Conservation (phyloP, 2,329 filamentous ascomycete genomes). For the Pseudocercospora crystallina region DNA sequence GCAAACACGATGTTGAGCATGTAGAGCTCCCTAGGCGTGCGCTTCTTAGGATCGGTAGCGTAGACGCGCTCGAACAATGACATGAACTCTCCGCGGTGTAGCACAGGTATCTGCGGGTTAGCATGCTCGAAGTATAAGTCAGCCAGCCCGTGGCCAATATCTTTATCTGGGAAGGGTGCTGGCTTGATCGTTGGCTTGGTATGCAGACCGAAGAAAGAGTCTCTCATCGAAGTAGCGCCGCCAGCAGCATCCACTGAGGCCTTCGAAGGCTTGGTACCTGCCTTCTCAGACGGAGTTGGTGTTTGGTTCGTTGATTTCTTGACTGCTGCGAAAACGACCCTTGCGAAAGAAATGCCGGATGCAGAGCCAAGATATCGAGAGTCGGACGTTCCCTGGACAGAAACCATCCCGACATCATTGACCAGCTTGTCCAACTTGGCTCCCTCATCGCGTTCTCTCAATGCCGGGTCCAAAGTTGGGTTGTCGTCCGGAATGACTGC, state of each 20-base stretch:
- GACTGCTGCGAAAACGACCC: conserved; percentile 90
- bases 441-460: conserved; percentile 54
- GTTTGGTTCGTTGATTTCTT: conserved; percentile 66
- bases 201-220: conserved; percentile 96
- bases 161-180: conserved; percentile 76
- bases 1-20: conserved; percentile 96
- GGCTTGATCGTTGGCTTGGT: conserved; percentile 84
- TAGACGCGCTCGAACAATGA: conserved; percentile 83
- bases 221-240: conserved; percentile 78
- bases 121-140: conserved; percentile 92
- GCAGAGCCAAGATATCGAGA: conserved; percentile 79
- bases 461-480: conserved; percentile 27
- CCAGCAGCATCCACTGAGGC: conserved; percentile 51
- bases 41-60: conserved; percentile 62
- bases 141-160: conserved; percentile 70
- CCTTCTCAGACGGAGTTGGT: conserved; percentile 63
- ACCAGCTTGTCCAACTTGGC: conserved; percentile 66
- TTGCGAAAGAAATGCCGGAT: conserved; percentile 89
- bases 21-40: conserved; percentile 81
- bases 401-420: conserved; percentile 71
- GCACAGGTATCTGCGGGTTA: conserved; percentile 90
- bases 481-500: conserved; percentile 21
- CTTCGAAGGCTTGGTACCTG: conserved; percentile 54
- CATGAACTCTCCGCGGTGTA: conserved; percentile 88
- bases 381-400: conserved; percentile 74